phyloP scores from a whole-genome alignment of 106 monocot genomes.

The Posidonia australis region DNA sequence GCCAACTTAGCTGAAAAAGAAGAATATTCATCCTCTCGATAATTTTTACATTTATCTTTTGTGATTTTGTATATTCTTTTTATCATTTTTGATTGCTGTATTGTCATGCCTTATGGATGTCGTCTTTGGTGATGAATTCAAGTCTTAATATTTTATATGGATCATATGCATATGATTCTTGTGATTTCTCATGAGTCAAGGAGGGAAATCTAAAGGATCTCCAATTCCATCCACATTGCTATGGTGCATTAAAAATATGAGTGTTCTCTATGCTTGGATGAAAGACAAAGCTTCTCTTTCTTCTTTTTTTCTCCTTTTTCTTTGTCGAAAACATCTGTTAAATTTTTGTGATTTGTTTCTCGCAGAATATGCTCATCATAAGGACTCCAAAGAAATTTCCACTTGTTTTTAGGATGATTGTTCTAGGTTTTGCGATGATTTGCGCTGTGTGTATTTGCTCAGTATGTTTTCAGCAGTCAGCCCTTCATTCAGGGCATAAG shows the following conservation, averaged over 20 bases:
- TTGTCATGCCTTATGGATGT: no score
- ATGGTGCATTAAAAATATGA: neutral
- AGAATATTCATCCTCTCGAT: no score
- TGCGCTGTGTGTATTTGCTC: constrained; percentile 48
- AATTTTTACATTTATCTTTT: neutral
- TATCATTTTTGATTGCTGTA: neutral
- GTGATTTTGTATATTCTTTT: neutral
- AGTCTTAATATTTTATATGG: neutral
- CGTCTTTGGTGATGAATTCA: neutral
- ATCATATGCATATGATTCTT: neutral
- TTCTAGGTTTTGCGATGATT: constrained; percentile 34
- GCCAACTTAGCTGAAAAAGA: no score
- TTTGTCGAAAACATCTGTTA: neutral
- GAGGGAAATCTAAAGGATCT: neutral
- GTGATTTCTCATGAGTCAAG: neutral
- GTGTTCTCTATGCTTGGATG: neutral
- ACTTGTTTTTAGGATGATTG: constrained; percentile 25
- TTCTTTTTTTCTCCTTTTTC: neutral
- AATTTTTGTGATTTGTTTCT: neutral
- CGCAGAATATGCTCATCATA: constrained; percentile 33
- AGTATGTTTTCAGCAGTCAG: constrained; percentile 33
- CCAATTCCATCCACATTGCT: neutral
- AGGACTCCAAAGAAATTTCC: constrained; percentile 38
- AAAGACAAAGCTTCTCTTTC: neutral
- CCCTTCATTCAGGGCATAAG: constrained; percentile 7